A percentile compares a stretch with the other conserved stretches of the same genome.
Conservation (phyloP, 2,329 filamentous ascomycete genomes). For the Cladosporium phlei region DNA sequence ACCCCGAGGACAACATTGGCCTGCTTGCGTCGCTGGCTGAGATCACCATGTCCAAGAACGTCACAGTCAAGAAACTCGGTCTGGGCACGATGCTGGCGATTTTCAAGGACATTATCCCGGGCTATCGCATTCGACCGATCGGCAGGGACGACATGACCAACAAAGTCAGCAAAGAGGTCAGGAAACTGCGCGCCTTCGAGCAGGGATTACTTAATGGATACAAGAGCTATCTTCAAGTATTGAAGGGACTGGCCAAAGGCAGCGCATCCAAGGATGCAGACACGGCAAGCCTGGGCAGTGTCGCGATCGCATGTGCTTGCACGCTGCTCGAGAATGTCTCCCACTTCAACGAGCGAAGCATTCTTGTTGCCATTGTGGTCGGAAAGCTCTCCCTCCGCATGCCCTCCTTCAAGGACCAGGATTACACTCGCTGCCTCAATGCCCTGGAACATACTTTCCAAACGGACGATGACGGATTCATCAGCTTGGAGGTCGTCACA, state of each 20-base stretch:
- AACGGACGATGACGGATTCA: slow-evolving; percentile 83
- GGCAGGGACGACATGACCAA: slow-evolving; percentile 68
- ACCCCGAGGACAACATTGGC: slow-evolving; percentile 83
- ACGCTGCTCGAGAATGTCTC: slow-evolving; percentile 74
- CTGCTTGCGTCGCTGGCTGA: slow-evolving; percentile 73
- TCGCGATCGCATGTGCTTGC: slow-evolving; percentile 83
- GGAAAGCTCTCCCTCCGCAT: slow-evolving; percentile 68
- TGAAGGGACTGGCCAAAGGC: slow-evolving; percentile 63
- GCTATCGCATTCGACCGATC: slow-evolving; percentile 84
- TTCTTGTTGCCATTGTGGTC: slow-evolving; percentile 81
- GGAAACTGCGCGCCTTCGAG: slow-evolving; percentile 76
- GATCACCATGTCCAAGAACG: slow-evolving; percentile 64
- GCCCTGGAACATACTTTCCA: slow-evolving; percentile 77
- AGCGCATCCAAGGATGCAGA: slow-evolving; percentile 39
- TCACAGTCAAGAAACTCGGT: slow-evolving; percentile 77
- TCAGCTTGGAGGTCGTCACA: slow-evolving; percentile 79
- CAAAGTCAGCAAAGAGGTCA: slow-evolving; percentile 89
- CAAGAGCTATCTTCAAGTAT: slow-evolving; percentile 73
- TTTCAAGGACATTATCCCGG: slow-evolving; percentile 94
- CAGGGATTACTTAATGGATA: slow-evolving; percentile 82
- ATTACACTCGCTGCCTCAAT: slow-evolving; percentile 72
- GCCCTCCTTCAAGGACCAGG: slow-evolving; percentile 56
- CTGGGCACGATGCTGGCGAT: slow-evolving; percentile 82
- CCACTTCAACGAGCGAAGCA: slow-evolving; percentile 93
- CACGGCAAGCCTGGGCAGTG: slow-evolving; percentile 51